A percentile compares a stretch with the other conserved stretches of the same genome.
Evolutionary conservation across 805 yeast genomes (phyloP).

Genomic region (Ascoidea rubescens): DNA sequence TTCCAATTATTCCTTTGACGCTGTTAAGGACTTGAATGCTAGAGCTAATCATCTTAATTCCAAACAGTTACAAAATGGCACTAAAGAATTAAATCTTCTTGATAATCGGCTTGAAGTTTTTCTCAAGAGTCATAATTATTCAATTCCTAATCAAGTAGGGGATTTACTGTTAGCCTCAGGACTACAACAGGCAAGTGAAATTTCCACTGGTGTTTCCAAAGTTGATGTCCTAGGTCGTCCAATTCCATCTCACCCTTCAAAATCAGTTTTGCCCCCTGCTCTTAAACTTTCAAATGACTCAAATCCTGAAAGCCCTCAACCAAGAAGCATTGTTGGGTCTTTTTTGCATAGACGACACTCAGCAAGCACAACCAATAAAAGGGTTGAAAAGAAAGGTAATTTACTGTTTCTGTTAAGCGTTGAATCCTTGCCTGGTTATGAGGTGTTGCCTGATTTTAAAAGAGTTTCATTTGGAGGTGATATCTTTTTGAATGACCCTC

Average conservation of each 20-base stretch:
- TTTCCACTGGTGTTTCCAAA: not conserved
- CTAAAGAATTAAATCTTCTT: no score
- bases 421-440: conserved; percentile 23
- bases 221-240: conserved; percentile 1
- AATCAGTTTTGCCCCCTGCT: not conserved
- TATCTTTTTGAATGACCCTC: conserved; percentile 70
- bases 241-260: not conserved
- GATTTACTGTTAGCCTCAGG: no score
- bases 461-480: conserved; percentile 70
- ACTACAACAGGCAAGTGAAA: no score
- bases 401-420: not conserved
- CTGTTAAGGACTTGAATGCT: no score
- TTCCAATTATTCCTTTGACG: no score
- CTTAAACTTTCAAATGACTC: not conserved
- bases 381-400: not conserved
- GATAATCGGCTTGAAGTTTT: no score
- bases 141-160: no score
- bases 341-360: not conserved
- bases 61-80: no score
- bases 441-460: conserved; percentile 28
- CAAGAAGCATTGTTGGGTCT: not conserved
- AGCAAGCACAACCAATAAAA: not conserved
- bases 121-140: no score
- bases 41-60: no score
- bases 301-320: not conserved